Evolutionary conservation across 164 flowering plant genomes (phyloP).

Genomic region (Liquidambar formosana): DNA sequence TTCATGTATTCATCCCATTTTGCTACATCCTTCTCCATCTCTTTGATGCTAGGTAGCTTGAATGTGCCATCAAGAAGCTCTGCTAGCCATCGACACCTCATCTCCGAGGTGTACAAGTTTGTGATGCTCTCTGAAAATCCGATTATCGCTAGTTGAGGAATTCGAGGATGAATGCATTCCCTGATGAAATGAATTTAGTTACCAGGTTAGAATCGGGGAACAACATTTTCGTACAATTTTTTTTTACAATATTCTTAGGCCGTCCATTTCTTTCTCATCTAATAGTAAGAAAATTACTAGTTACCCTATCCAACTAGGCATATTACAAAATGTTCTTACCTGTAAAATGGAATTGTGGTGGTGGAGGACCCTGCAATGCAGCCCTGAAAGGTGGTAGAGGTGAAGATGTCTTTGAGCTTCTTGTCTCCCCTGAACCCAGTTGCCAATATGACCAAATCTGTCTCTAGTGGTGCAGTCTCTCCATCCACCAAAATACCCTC

Average conservation of each 20-base stretch:
- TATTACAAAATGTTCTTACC: slow-evolving; percentile 31
- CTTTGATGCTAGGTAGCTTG: slow-evolving; percentile 46
- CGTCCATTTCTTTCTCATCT: too few relatives aligned
- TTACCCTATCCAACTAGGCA: too few relatives aligned
- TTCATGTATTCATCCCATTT: slow-evolving; percentile 56
- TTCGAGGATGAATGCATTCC: slow-evolving; percentile 55
- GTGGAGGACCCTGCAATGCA: slow-evolving; percentile 32
- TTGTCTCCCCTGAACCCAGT: slow-evolving; percentile 59
- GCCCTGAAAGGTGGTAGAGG: slow-evolving; percentile 38
- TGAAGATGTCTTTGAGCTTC: slow-evolving; percentile 54
- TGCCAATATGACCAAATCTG: slow-evolving; percentile 62
- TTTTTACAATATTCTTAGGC: too few relatives aligned
- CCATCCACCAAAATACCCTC: slow-evolving; percentile 52
- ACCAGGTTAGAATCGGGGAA: too few relatives aligned
- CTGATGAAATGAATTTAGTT: slow-evolving; percentile 19
- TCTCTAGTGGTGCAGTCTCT: slow-evolving; percentile 28
- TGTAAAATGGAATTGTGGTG: slow-evolving; percentile 47
- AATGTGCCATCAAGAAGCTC: slow-evolving; percentile 48
- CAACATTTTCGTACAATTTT: too few relatives aligned
- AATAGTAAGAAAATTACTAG: too few relatives aligned
- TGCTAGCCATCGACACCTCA: slow-evolving; percentile 58
- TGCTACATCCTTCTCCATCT: slow-evolving; percentile 53
- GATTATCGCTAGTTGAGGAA: slow-evolving; percentile 63
- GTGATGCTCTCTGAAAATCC: slow-evolving; percentile 56
- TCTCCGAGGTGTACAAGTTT: slow-evolving; percentile 60